Evolutionary conservation across 352 stramenopile species (phyloP).

Genomic region (Phytophthora niederhauseri): DNA sequence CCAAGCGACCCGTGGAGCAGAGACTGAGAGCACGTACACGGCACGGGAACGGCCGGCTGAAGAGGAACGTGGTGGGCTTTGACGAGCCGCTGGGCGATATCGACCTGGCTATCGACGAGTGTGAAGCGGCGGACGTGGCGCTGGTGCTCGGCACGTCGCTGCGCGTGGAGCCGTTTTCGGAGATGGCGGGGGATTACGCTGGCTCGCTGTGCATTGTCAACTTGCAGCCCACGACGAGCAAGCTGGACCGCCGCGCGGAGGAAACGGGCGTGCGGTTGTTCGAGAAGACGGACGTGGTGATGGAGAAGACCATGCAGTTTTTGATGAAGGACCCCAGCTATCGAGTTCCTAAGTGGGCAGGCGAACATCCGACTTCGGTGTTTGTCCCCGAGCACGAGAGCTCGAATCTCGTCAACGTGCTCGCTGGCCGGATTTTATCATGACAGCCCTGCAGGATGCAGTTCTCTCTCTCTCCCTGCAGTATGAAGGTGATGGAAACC

Average conservation of each 20-base stretch:
- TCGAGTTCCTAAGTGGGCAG: constrained; percentile 63
- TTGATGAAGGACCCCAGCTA: constrained; percentile 58
- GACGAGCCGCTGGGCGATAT: constrained; percentile 84
- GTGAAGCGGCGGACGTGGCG: constrained; percentile 74
- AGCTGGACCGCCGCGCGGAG: constrained; percentile 74
- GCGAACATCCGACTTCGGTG: constrained; percentile 57
- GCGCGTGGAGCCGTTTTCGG: constrained; percentile 78
- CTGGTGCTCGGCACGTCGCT: constrained; percentile 82
- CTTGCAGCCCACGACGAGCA: constrained; percentile 68
- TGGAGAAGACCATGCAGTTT: constrained; percentile 78
- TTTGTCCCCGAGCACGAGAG: constrained; percentile 81
- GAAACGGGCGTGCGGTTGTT: constrained; percentile 71
- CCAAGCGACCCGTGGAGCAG: constrained; percentile 65
- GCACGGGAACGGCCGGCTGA: constrained; percentile 76
- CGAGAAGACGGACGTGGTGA: constrained; percentile 77
- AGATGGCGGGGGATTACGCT: constrained; percentile 82
- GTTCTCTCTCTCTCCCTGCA: background rate
- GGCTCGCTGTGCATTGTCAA: constrained; percentile 81
- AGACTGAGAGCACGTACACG: constrained; percentile 68
- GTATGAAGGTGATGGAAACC: background rate
- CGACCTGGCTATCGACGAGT: constrained; percentile 80
- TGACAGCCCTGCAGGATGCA: constrained; percentile 24
- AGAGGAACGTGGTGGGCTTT: constrained; percentile 83
- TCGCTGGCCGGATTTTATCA: constrained; percentile 60
- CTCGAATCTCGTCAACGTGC: constrained; percentile 77